Percentiles rank a stretch among this genome's conserved stretches.
phyloP scores from a whole-genome alignment of 2,329 filamentous ascomycete species.

The Emmonsiellopsis sp. region DNA sequence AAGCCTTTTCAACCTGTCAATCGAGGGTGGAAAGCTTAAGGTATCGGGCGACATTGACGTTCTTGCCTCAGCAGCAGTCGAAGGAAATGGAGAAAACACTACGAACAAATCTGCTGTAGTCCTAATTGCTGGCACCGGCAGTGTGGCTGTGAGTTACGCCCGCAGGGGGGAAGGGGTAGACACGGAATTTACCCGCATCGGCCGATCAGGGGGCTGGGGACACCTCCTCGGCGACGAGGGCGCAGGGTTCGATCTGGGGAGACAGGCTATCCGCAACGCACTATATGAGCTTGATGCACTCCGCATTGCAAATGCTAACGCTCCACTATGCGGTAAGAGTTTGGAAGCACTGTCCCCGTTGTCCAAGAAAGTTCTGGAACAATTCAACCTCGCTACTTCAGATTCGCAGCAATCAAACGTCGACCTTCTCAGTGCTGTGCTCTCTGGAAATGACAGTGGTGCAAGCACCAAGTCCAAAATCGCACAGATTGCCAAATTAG shows the following conservation, averaged over 20 bases:
- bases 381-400: constrained; percentile 1
- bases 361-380: constrained; percentile 1
- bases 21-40: constrained; percentile 12
- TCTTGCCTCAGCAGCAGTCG: constrained; percentile 19
- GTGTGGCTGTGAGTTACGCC: constrained; percentile 32
- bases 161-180: constrained; percentile 5
- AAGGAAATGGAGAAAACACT: constrained; percentile 5
- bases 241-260: constrained; percentile 32
- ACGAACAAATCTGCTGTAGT: constrained; percentile 19
- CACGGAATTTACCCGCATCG: constrained; percentile 17
- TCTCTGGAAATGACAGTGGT: not conserved
- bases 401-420: not conserved
- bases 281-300: constrained; percentile 23
- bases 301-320: not conserved
- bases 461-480: constrained; percentile 3
- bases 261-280: constrained; percentile 24
- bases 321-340: not conserved
- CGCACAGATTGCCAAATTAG: constrained; percentile 3
- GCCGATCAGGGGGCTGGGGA: constrained; percentile 37
- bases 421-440: constrained; percentile 5
- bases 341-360: not conserved
- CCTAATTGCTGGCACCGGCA: constrained; percentile 36
- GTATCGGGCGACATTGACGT: constrained; percentile 35
- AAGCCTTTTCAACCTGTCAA: constrained; percentile 18
- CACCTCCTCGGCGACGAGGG: constrained; percentile 37